Conservation (phyloP, 2,329 filamentous ascomycete species). For the Myrmaecium sp. region DNA sequence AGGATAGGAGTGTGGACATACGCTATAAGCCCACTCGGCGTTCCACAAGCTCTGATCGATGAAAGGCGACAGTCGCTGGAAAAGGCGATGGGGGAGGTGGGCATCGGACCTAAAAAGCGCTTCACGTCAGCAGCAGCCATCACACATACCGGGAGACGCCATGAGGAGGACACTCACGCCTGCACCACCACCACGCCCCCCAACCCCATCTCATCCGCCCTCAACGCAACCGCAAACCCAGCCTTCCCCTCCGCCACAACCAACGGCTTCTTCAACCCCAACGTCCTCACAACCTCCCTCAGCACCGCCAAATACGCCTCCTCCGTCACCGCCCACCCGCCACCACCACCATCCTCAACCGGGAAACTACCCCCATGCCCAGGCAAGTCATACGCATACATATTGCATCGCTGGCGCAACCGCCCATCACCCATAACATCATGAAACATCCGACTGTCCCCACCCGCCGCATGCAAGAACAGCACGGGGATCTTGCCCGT, state of each 20-base stretch:
- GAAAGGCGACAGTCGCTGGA: slow-evolving; percentile 28
- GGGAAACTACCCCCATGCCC: slow-evolving; percentile 33
- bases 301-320: slow-evolving; percentile 21
- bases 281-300: slow-evolving; percentile 6
- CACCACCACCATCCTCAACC: slow-evolving; percentile 22
- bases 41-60: slow-evolving; percentile 32
- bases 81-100: slow-evolving; percentile 26
- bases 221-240: slow-evolving; percentile 29
- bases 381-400: slow-evolving; percentile 34
- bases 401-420: slow-evolving; percentile 30
- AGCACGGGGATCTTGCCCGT: slow-evolving; percentile 29
- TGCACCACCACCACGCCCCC: slow-evolving; percentile 31
- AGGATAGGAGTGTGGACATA: too few species aligned
- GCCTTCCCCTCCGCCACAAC: slow-evolving; percentile 34
- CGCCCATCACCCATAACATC: slow-evolving; percentile 33
- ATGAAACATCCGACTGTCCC: slow-evolving; percentile 33
- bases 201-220: slow-evolving; percentile 29
- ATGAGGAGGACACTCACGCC: slow-evolving; percentile 12
- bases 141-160: background rate
- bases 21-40: slow-evolving; percentile 32
- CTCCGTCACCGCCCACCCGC: slow-evolving; percentile 32
- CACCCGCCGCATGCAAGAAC: slow-evolving; percentile 30
- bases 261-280: slow-evolving; percentile 26
- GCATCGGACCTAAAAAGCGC: slow-evolving; percentile 17
- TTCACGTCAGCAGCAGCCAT: background rate